Evolutionary conservation across 192 early-diverging fungal genomes (phyloP).

Genomic region (Entomortierella beljakovae): DNA sequence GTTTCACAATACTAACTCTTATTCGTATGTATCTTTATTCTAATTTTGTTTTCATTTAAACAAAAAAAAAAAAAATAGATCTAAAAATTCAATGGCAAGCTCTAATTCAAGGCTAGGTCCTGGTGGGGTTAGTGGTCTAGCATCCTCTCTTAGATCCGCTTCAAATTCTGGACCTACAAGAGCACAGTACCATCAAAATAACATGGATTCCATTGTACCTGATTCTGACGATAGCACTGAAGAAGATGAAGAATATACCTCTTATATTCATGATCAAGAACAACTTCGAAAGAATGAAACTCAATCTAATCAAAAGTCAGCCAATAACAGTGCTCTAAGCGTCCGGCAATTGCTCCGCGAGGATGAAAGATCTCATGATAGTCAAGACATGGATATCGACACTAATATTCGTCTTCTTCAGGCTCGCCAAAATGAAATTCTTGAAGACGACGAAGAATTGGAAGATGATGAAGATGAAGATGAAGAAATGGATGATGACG

Average conservation of each 20-base stretch:
- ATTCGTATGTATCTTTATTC: too few relatives aligned
- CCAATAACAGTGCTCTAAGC: not conserved
- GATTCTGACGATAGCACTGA: slow-evolving; percentile 47
- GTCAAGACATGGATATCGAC: slow-evolving; percentile 17
- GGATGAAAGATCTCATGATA: slow-evolving; percentile 8
- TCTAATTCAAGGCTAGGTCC: slow-evolving; percentile 23
- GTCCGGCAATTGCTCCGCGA: slow-evolving; percentile 26
- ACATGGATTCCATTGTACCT: slow-evolving; percentile 27
- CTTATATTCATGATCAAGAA: slow-evolving; percentile 42
- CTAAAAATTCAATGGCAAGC: slow-evolving; percentile 8
- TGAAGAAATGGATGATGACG: slow-evolving; percentile 47
- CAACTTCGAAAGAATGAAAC: slow-evolving; percentile 4
- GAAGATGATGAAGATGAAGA: slow-evolving; percentile 55
- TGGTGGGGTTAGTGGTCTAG: slow-evolving; percentile 39
- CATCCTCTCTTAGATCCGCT: slow-evolving; percentile 45
- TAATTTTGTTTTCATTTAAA: too few relatives aligned
- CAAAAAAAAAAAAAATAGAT: not conserved
- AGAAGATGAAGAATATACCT: slow-evolving; percentile 47
- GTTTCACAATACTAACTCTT: too few relatives aligned
- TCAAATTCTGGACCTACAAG: not conserved
- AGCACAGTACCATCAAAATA: slow-evolving; percentile 7
- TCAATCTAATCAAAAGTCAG: not conserved
- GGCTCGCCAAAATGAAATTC: slow-evolving; percentile 48
- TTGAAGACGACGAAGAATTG: slow-evolving; percentile 47
- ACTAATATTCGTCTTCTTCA: slow-evolving; percentile 13